Evolutionary conservation across 2,329 filamentous ascomycete species (phyloP).

Genomic region (Colletotrichum sp.): DNA sequence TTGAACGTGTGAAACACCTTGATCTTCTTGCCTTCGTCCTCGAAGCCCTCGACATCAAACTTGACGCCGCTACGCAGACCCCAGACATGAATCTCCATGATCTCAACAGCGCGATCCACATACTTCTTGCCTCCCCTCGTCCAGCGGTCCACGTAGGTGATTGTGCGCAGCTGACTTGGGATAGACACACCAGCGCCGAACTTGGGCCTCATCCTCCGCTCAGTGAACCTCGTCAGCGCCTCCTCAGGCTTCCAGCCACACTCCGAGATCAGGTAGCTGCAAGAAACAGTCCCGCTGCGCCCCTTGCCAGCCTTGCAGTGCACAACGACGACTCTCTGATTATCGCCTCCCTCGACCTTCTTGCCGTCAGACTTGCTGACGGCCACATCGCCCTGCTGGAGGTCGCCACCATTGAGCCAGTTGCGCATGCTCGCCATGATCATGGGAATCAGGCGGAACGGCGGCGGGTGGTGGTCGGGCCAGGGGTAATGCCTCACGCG

Average conservation of each 20-base stretch:
- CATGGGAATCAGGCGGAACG: conserved; percentile 85
- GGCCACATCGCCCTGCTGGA: conserved; percentile 24
- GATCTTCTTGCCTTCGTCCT: conserved; percentile 88
- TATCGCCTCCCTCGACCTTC: conserved; percentile 27
- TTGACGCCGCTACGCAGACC: conserved; percentile 88
- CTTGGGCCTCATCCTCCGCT: conserved; percentile 84
- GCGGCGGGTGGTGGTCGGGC: conserved; percentile 96
- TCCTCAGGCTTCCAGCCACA: conserved; percentile 65
- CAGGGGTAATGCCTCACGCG: conserved; percentile 92
- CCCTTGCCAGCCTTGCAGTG: conserved; percentile 99
- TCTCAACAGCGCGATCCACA: conserved; percentile 80
- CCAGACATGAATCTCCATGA: conserved; percentile 90
- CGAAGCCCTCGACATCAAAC: conserved; percentile 82
- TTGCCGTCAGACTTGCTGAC: conserved; percentile 17
- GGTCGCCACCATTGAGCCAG: conserved; percentile 70
- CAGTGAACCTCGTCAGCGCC: conserved; percentile 68
- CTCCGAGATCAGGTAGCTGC: conserved; percentile 89
- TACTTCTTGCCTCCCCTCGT: conserved; percentile 77
- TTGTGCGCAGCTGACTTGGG: conserved; percentile 86
- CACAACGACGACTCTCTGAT: conserved; percentile 78
- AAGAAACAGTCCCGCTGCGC: conserved; percentile 84
- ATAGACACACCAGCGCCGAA: conserved; percentile 94
- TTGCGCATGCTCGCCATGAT: conserved; percentile 93
- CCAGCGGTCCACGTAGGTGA: conserved; percentile 91
- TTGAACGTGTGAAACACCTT: conserved; percentile 82